Percentiles rank a stretch among this genome's conserved stretches.
Evolutionary conservation across 192 early-diverging fungal genomes (phyloP).

Genomic region (Umbelopsis sp.): DNA sequence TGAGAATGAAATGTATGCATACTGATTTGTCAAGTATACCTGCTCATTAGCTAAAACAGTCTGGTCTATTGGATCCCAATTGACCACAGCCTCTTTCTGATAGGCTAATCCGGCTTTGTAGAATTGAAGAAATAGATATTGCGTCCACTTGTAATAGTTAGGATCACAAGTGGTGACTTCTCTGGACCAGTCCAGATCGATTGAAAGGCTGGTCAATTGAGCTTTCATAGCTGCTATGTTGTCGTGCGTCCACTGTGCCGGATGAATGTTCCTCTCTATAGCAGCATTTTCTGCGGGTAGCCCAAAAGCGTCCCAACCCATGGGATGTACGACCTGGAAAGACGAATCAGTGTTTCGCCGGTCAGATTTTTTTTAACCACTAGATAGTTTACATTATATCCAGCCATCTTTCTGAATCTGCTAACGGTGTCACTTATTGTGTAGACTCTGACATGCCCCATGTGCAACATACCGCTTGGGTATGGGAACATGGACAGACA

Average conservation of each 20-base stretch:
- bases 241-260: conserved; percentile 77
- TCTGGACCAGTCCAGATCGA: conserved; percentile 91
- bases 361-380: no score
- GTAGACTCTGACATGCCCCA: conserved; percentile 98
- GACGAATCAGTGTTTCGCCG: not conserved
- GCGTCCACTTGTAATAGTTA: conserved; percentile 94
- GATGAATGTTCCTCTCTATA: conserved; percentile 77
- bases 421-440: conserved; percentile 88
- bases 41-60: conserved; percentile 97
- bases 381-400: conserved; percentile 70
- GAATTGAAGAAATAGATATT: conserved; percentile 82
- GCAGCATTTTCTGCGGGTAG: conserved; percentile 98
- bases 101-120: conserved; percentile 81
- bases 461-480: conserved; percentile 88
- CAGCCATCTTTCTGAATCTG: conserved; percentile 76
- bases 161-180: conserved; percentile 88
- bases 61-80: conserved; percentile 97
- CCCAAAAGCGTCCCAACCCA: conserved; percentile 98
- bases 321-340: conserved; percentile 79
- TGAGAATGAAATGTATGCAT: not conserved
- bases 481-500: conserved; percentile 96
- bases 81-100: conserved; percentile 87
- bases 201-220: conserved; percentile 73
- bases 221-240: conserved; percentile 87
- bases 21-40: conserved; percentile 38